Conservation (phyloP, 2,329 filamentous ascomycete genomes). For the Seiridium cupressi region DNA sequence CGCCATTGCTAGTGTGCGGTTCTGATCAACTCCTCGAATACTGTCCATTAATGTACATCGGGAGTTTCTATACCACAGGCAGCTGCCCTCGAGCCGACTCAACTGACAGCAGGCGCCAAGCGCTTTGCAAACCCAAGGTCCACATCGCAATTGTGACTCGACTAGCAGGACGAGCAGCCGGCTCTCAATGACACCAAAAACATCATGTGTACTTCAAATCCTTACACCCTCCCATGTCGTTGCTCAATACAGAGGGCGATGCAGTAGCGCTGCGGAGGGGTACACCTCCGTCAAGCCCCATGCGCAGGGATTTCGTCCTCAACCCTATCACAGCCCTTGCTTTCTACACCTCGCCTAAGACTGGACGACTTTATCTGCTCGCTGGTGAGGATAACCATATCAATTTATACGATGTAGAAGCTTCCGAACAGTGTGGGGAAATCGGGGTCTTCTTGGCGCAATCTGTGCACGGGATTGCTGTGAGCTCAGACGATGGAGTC, state of each 20-base stretch:
- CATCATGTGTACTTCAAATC: neutral
- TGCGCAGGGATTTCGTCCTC: slow-evolving; percentile 36
- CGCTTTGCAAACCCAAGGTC: neutral
- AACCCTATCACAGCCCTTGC: slow-evolving; percentile 60
- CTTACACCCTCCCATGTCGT: neutral
- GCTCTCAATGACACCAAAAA: neutral
- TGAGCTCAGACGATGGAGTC: slow-evolving; percentile 27
- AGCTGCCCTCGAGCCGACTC: neutral
- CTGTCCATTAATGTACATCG: too few relatives aligned
- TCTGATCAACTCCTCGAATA: too few relatives aligned
- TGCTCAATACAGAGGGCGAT: neutral
- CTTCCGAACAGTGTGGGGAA: slow-evolving; percentile 34
- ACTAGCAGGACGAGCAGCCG: neutral
- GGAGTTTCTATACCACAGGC: too few relatives aligned
- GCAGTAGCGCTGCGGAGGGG: neutral
- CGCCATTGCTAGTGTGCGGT: too few relatives aligned
- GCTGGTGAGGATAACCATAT: slow-evolving; percentile 61
- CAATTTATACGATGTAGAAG: slow-evolving; percentile 46
- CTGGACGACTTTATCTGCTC: slow-evolving; percentile 42
- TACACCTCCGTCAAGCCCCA: neutral
- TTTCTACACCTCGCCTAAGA: slow-evolving; percentile 38
- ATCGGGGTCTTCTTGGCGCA: slow-evolving; percentile 64
- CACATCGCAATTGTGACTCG: neutral
- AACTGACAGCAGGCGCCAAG: neutral
- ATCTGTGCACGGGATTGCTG: slow-evolving; percentile 70